phyloP scores from a whole-genome alignment of 495 filamentous ascomycete species.

The Glutinoglossum americanum region DNA sequence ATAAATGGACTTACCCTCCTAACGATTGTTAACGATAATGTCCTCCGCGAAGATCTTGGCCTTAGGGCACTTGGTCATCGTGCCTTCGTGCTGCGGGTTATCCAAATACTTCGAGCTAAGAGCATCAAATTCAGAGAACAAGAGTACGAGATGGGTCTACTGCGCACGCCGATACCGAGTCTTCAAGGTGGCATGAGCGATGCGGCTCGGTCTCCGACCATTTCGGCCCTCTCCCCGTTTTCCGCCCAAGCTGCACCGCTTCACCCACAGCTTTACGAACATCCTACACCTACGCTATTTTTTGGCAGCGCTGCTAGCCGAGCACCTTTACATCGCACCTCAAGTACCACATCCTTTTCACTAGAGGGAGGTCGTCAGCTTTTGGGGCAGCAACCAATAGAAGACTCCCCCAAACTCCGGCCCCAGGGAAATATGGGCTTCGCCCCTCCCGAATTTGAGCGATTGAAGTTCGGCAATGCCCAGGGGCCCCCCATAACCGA shows the following conservation, averaged over 20 bases:
- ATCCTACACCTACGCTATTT: not conserved
- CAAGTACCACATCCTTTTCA: not conserved
- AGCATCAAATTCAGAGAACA: not conserved
- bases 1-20: constrained; percentile 43
- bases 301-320: not conserved
- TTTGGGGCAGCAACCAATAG: not conserved
- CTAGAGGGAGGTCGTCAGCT: not conserved
- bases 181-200: not conserved
- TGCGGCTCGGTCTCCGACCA: not conserved
- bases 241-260: not conserved
- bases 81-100: not conserved
- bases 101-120: not conserved
- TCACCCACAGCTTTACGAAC: not conserved
- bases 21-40: constrained; percentile 20
- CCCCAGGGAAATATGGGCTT: not conserved
- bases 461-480: not conserved
- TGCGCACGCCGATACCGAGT: not conserved
- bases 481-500: not conserved
- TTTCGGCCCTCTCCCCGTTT: not conserved
- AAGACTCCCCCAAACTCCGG: not conserved
- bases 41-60: constrained; percentile 28
- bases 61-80: constrained; percentile 26
- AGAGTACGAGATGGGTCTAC: not conserved
- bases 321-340: not conserved
- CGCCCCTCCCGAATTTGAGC: not conserved